Evolutionary conservation across 306 rosid genomes (phyloP).

Genomic region (Canavalia gladiata): DNA sequence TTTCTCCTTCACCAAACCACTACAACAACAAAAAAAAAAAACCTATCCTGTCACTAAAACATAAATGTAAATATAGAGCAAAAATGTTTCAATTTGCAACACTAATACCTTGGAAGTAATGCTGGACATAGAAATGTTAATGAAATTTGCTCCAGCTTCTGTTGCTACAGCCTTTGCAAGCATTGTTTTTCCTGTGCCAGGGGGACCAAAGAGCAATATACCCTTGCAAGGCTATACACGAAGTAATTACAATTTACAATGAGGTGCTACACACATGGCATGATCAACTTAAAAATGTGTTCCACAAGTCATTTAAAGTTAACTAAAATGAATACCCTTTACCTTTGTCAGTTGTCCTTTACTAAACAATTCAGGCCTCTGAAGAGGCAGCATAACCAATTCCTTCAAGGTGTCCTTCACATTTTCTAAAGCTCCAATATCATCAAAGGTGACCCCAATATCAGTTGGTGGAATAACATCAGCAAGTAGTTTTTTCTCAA

Average conservation of each 20-base stretch:
- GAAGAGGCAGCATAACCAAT: slow-evolving; percentile 98
- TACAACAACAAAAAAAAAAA: slow-evolving; percentile 49
- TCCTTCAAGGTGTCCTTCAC: slow-evolving; percentile 98
- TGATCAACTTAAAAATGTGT: slow-evolving; percentile 23
- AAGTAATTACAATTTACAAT: slow-evolving; percentile 40
- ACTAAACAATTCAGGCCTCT: slow-evolving; percentile 90
- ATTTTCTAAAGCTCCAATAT: slow-evolving; percentile 94
- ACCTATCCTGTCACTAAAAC: slow-evolving; percentile 28
- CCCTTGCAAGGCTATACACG: slow-evolving; percentile 92
- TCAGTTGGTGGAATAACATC: slow-evolving; percentile 94
- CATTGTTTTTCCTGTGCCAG: slow-evolving; percentile 99
- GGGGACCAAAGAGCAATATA: slow-evolving; percentile 95
- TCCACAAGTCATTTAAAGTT: slow-evolving; percentile 19
- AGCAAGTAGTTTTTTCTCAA: slow-evolving; percentile 89
- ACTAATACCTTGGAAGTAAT: slow-evolving; percentile 86
- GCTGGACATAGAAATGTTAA: slow-evolving; percentile 96
- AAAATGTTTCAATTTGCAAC: slow-evolving; percentile 13
- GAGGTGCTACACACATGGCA: slow-evolving; percentile 22
- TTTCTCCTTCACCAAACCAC: slow-evolving; percentile 99
- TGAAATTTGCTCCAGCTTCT: slow-evolving; percentile 98
- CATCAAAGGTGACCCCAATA: slow-evolving; percentile 95
- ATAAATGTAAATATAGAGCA: slow-evolving; percentile 12
- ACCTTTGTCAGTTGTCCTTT: slow-evolving; percentile 97
- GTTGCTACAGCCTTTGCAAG: slow-evolving; percentile 99
- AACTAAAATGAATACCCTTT: neutral